These are phyloP conservation scores for Chlamydomonas schloesseri DNA, from an alignment of 139 green algal species.

Conservation along the genomic window DNA sequence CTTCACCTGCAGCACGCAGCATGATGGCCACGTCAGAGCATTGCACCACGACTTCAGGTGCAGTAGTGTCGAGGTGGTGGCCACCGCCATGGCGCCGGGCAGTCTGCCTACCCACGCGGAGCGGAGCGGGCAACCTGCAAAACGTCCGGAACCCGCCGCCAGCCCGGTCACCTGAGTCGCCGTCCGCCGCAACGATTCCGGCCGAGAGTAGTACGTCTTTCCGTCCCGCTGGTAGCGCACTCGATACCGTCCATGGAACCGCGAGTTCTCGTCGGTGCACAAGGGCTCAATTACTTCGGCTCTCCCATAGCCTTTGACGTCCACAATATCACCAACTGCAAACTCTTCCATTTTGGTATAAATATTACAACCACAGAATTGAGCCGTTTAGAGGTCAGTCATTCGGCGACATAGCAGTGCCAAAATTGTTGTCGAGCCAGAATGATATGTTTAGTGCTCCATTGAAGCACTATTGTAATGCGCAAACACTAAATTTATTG, in stretches of 20 bases:
- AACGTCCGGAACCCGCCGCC: too few species aligned
- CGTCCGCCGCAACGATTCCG: constrained; percentile 30
- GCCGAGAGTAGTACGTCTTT: constrained; percentile 43
- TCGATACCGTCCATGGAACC: constrained; percentile 23
- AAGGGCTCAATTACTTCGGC: constrained; percentile 18
- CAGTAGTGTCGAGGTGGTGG: not conserved
- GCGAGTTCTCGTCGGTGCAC: not conserved
- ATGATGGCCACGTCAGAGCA: too few species aligned
- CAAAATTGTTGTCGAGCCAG: too few species aligned
- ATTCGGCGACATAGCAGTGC: too few species aligned
- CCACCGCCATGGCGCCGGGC: too few species aligned
- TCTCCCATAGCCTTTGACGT: constrained; percentile 35
- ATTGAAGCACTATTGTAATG: too few species aligned
- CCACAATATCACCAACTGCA: constrained; percentile 42
- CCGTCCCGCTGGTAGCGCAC: constrained; percentile 40
- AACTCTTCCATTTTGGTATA: not conserved
- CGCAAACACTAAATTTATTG: too few species aligned
- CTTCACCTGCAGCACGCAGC: constrained; percentile 30
- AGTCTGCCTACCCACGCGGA: not conserved
- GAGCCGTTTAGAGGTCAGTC: too few species aligned
- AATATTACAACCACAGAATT: too few species aligned
- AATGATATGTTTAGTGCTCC: too few species aligned
- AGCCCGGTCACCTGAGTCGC: not conserved
- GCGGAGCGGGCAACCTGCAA: not conserved
- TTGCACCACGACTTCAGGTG: not conserved